Evolutionary conservation across 106 monocot species (phyloP).

Genomic region (Allium cepa): DNA sequence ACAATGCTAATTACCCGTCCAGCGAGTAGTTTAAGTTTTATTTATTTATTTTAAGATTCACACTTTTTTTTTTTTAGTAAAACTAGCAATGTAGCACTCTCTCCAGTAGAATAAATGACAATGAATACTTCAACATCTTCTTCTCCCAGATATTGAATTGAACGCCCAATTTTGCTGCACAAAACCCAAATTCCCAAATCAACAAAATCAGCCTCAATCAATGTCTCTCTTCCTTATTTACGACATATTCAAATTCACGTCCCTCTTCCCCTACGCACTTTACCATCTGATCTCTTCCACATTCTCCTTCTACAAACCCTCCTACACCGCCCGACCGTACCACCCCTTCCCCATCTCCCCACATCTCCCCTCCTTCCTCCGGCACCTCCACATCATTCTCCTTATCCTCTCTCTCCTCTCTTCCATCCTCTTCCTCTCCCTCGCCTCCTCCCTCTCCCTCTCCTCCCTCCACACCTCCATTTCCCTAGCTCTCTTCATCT

Average conservation of each 20-base stretch:
- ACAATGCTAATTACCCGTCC: too few species aligned
- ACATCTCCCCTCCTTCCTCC: conserved; percentile 1
- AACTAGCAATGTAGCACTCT: too few species aligned
- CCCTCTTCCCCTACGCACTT: conserved; percentile 40
- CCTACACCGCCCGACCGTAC: conserved; percentile 29
- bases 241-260: conserved; percentile 29
- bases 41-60: too few species aligned
- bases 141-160: too few species aligned
- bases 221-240: conserved; percentile 8
- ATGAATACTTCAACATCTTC: too few species aligned
- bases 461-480: conserved; percentile 14
- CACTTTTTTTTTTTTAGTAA: too few species aligned
- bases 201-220: not conserved
- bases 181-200: not conserved
- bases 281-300: conserved; percentile 59
- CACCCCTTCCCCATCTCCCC: conserved; percentile 27
- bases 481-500: conserved; percentile 17
- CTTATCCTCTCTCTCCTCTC: conserved; percentile 5
- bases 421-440: conserved; percentile 15
- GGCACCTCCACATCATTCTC: conserved; percentile 15
- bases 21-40: too few species aligned
- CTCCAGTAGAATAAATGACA: too few species aligned
- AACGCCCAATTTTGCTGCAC: too few species aligned
- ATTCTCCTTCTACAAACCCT: conserved; percentile 29
- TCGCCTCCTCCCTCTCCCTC: conserved; percentile 23